Evolutionary conservation across 2,329 filamentous ascomycete genomes (phyloP), one percentile per base, ranked within the genome.

Genomic region (Leptographium wingfieldii): DNA sequence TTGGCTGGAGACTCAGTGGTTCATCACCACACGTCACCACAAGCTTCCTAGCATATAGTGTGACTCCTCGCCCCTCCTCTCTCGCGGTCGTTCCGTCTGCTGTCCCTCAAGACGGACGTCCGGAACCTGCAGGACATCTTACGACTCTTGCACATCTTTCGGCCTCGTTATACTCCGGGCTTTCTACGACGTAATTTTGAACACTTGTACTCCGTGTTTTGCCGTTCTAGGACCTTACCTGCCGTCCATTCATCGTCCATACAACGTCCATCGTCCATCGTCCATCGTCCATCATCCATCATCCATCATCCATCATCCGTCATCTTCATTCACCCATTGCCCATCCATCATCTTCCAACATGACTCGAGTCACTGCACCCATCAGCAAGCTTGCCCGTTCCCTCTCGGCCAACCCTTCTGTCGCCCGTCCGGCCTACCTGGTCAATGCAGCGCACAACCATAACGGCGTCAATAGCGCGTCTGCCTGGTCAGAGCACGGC

Each of bases 331-430:
- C 7, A 12, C 14, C 12, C 2, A 40, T 5, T 27, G 29, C 27
- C 19, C 29, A 14, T 16, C 19, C 54, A 16, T 10, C 16, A 14
- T 16, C 53, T 55, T 35, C 33, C 61, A 70, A 25, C 61, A 80
- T 80, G 74, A 78, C 78, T 55, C 72, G 79, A 68, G 72, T 81
- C 62, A 76, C 77, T 19, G 73, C 75, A 54, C 76, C 78, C 68
- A 70, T 75, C 64, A 69, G 73, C 68, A 80, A 79, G 71, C 72
- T 81, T 67, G 64, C 76, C 64, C 74, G 78, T 63, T 72, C 73
- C 55, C 67, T 80, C 63, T 70, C 72, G 67, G 71, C 76, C 61
- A 71, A 76, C n/a, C 69, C 76, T 27, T 68, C 72, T 27, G 66
- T 70, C 33, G 65, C 69, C 56, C 70, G 70, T 55, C 67, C 69